These are phyloP conservation scores for Oidiodendron maius DNA, from an alignment of 495 filamentous ascomycete species.

Conservation along the genomic window DNA sequence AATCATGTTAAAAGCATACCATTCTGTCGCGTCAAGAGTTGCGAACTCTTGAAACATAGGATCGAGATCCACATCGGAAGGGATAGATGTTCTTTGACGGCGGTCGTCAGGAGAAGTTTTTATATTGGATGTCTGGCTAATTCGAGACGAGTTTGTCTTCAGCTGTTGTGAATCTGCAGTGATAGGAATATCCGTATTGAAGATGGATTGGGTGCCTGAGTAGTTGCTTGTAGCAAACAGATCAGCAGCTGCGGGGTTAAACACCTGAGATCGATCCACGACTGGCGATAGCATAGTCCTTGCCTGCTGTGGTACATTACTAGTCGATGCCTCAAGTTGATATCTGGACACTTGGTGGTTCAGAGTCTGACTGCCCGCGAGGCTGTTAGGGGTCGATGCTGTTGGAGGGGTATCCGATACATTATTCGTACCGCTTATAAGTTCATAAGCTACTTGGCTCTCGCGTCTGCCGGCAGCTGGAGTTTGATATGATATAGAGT, in stretches of 20 bases:
- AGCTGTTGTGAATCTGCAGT: background rate
- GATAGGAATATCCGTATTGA: background rate
- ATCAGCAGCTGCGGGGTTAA: constrained; percentile 11
- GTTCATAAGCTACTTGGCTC: constrained; percentile 20
- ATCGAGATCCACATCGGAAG: constrained; percentile 42
- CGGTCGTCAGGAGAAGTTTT: constrained; percentile 7
- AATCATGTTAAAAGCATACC: no score
- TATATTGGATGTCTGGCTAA: constrained; percentile 2
- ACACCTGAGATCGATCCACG: constrained; percentile 2
- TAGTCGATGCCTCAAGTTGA: background rate
- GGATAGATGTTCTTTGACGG: constrained; percentile 19
- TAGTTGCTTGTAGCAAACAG: constrained; percentile 3
- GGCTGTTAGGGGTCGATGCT: constrained; percentile 17
- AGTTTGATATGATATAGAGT: constrained; percentile 9
- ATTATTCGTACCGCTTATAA: constrained; percentile 15
- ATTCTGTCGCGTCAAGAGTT: constrained; percentile 55
- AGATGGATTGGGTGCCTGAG: background rate
- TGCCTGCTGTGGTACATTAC: background rate
- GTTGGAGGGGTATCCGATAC: constrained; percentile 14
- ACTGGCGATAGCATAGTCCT: background rate
- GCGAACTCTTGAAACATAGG: constrained; percentile 58
- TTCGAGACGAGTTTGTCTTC: background rate
- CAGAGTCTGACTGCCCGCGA: constrained; percentile 7
- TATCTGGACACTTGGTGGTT: constrained; percentile 6
- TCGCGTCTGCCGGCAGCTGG: constrained; percentile 2